phyloP scores from a whole-genome alignment of 345 rosid species.

The Garcia nutans region DNA sequence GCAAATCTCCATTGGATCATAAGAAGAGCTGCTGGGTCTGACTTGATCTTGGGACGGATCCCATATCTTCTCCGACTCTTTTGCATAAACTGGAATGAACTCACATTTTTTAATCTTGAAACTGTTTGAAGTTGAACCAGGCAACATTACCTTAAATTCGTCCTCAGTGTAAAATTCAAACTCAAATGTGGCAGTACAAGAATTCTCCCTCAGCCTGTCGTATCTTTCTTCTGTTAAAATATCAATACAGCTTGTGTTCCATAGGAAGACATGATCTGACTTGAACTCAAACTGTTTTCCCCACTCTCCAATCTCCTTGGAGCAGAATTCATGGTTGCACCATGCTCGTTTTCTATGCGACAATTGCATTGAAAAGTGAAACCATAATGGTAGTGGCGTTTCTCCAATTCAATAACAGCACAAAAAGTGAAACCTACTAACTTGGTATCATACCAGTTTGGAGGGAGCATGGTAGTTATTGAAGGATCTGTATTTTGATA shows the following conservation, averaged over 20 bases:
- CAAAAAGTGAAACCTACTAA: conserved; percentile 9
- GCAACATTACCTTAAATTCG: not conserved
- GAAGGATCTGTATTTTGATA: conserved; percentile 7
- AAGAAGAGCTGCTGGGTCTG: not conserved
- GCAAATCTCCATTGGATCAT: not conserved
- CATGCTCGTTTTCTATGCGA: not conserved
- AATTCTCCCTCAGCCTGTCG: not conserved
- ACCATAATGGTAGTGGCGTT: not conserved
- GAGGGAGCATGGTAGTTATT: conserved; percentile 4
- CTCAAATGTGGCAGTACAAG: not conserved
- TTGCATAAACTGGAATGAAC: not conserved
- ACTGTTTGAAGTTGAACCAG: conserved; percentile 2
- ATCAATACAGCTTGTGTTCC: conserved; percentile 10
- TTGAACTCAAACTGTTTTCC: not conserved
- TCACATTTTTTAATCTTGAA: not conserved
- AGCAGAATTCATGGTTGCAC: not conserved
- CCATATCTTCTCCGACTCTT: not conserved
- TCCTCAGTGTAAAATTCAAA: not conserved
- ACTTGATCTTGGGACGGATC: not conserved
- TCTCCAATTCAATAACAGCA: conserved; percentile 13
- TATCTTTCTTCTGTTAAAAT: not conserved
- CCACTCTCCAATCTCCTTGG: conserved; percentile 11
- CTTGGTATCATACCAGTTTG: not conserved
- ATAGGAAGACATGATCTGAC: conserved; percentile 8
- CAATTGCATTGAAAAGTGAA: not conserved